These are phyloP conservation scores for Elymus sibiricus DNA, from an alignment of 176 grass and related monocot genomes.

Conservation along the genomic window DNA sequence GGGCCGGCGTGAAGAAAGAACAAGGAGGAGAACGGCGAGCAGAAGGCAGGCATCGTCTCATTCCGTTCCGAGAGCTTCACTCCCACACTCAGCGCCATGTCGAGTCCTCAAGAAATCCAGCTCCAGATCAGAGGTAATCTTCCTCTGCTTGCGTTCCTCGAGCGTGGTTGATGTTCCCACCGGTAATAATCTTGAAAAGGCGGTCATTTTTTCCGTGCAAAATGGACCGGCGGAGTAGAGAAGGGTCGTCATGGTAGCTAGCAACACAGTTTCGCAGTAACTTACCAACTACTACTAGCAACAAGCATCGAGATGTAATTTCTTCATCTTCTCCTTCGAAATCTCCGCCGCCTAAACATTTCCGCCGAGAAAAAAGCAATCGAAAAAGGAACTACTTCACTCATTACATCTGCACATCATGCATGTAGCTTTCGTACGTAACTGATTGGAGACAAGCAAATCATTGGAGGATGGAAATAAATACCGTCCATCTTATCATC, in stretches of 20 bases:
- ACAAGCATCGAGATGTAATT: background rate
- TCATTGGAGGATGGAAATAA: background rate
- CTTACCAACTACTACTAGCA: background rate
- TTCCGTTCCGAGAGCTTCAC: background rate
- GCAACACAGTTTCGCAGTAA: too few species aligned
- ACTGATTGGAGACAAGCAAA: background rate
- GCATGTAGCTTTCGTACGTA: background rate
- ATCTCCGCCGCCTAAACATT: background rate
- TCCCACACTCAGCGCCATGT: constrained; percentile 15
- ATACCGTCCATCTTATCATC: background rate
- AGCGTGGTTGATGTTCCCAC: background rate
- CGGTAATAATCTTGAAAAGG: background rate
- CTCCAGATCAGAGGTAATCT: constrained; percentile 46
- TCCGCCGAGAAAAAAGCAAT: background rate
- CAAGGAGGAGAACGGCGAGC: background rate
- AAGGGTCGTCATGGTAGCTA: background rate
- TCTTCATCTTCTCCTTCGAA: background rate
- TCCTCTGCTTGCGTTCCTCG: background rate
- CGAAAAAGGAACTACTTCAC: background rate
- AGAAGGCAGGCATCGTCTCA: background rate
- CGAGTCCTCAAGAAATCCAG: constrained; percentile 47
- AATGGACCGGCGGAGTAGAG: background rate
- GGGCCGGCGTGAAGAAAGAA: background rate
- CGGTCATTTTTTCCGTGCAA: background rate
- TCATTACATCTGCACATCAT: background rate